Conservation (phyloP, 176 grass and related monocot species). For the Rhipidocladum racemiflorum region DNA sequence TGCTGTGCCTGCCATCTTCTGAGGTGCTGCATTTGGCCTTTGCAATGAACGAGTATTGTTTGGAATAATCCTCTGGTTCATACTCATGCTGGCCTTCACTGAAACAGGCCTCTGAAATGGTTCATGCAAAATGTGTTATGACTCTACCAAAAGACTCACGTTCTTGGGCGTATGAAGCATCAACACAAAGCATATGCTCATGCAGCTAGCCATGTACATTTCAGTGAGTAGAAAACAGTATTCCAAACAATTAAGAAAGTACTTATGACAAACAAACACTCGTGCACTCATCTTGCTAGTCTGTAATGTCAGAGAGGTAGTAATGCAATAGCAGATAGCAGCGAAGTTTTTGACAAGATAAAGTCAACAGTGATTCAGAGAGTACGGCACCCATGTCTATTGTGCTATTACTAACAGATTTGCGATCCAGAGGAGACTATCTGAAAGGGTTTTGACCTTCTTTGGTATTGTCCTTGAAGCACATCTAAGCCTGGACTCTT, state of each 20-base stretch:
- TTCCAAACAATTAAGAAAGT: neutral
- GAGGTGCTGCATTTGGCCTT: slow-evolving; percentile 36
- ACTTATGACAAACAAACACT: neutral
- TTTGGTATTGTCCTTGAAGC: slow-evolving; percentile 44
- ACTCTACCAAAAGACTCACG: slow-evolving; percentile 30
- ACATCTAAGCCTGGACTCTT: slow-evolving; percentile 33
- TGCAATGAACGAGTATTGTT: slow-evolving; percentile 30
- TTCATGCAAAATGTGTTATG: slow-evolving; percentile 22
- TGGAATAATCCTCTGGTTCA: slow-evolving; percentile 49
- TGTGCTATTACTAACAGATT: slow-evolving; percentile 28
- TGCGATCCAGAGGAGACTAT: slow-evolving; percentile 23
- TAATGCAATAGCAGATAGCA: neutral
- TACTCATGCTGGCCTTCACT: slow-evolving; percentile 20
- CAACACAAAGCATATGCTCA: neutral
- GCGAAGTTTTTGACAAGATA: neutral
- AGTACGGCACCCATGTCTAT: neutral
- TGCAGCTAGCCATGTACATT: neutral
- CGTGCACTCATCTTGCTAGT: neutral
- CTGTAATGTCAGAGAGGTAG: neutral
- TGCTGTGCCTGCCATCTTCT: slow-evolving; percentile 28
- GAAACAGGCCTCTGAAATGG: slow-evolving; percentile 47
- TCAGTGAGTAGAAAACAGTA: neutral
- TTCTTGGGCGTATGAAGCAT: neutral
- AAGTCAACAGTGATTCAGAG: neutral
- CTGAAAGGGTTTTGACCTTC: slow-evolving; percentile 26